phyloP scores from a whole-genome alignment of 495 filamentous ascomycete species.

The Penicillium riverlandense region DNA sequence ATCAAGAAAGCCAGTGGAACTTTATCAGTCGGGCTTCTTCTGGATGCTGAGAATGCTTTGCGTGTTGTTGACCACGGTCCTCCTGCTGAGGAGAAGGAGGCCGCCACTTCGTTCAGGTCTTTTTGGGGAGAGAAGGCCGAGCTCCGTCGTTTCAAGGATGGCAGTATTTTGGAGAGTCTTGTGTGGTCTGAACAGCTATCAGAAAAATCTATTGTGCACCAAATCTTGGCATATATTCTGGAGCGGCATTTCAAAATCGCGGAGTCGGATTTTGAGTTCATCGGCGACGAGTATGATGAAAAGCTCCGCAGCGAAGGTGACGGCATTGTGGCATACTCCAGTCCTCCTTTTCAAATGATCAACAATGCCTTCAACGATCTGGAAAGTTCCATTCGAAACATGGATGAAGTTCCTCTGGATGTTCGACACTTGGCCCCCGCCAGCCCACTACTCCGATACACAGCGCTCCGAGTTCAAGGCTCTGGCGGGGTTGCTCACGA shows the following conservation, averaged over 20 bases:
- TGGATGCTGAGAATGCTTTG: conserved; percentile 61
- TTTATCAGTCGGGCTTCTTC: conserved; percentile 59
- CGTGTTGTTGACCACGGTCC: conserved; percentile 83
- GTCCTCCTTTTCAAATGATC: conserved; percentile 46
- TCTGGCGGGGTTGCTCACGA: conserved; percentile 18
- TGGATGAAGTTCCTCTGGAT: conserved; percentile 75
- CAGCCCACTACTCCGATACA: conserved; percentile 63
- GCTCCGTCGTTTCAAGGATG: conserved; percentile 48
- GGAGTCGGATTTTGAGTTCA: conserved; percentile 46
- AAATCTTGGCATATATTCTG: conserved; percentile 72
- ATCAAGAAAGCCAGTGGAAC: conserved; percentile 15
- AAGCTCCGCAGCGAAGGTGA: conserved; percentile 41
- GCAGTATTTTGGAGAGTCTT: conserved; percentile 56
- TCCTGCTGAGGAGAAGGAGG: conserved; percentile 61
- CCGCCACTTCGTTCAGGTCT: conserved; percentile 35
- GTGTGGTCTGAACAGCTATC: conserved; percentile 66
- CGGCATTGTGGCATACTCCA: conserved; percentile 27
- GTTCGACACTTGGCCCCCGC: conserved; percentile 70
- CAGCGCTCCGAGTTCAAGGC: conserved; percentile 48
- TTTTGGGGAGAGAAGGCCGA: conserved; percentile 52
- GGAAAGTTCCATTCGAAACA: conserved; percentile 61
- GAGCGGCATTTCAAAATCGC: conserved; percentile 52
- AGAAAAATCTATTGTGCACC: conserved; percentile 59
- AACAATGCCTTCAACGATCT: conserved; percentile 60
- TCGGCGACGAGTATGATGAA: conserved; percentile 54